Evolutionary conservation across 169 alveolate genomes (phyloP).

Genomic region (Cryptosporidium parvum): DNA sequence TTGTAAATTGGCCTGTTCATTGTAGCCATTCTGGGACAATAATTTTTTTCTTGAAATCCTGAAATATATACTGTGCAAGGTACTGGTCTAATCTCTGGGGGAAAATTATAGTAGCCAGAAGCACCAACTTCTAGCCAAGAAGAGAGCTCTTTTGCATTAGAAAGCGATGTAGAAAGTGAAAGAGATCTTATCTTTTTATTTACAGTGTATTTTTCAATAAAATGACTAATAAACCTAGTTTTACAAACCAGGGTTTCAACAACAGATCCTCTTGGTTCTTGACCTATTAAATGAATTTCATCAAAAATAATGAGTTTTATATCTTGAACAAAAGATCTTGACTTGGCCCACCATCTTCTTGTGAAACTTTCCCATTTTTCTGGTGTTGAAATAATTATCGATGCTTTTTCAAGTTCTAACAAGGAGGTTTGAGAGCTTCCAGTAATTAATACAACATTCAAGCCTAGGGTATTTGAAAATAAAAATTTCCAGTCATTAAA

Average conservation of each 20-base stretch:
- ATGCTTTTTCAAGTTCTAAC: slow-evolving; percentile 87
- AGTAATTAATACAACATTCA: slow-evolving; percentile 95
- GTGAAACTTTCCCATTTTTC: slow-evolving; percentile 99
- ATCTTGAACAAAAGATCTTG: slow-evolving; percentile 91
- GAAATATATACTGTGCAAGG: slow-evolving; percentile 95
- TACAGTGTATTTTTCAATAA: slow-evolving; percentile 81
- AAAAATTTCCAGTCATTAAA: slow-evolving; percentile 91
- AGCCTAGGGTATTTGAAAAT: slow-evolving; percentile 85
- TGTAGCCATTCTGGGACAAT: slow-evolving; percentile 97
- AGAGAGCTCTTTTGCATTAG: slow-evolving; percentile 97
- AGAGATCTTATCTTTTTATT: slow-evolving; percentile 89
- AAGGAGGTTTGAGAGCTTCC: slow-evolving; percentile 96
- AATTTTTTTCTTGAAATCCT: slow-evolving; percentile 92
- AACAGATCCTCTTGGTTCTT: slow-evolving; percentile 95
- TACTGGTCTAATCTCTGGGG: slow-evolving; percentile 98
- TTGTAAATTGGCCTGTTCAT: slow-evolving; percentile 96
- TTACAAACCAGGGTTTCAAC: slow-evolving; percentile 97
- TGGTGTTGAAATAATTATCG: slow-evolving; percentile 97
- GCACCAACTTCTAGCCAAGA: slow-evolving; percentile 97
- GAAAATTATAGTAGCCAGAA: slow-evolving; percentile 96
- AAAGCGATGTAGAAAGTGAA: slow-evolving; percentile 98
- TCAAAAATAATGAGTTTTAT: slow-evolving; percentile 97
- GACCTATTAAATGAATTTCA: slow-evolving; percentile 98
- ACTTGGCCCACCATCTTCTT: slow-evolving; percentile 94
- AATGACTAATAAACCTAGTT: slow-evolving; percentile 93